A percentile compares a stretch with the other conserved stretches of the same genome.
phyloP scores from a whole-genome alignment of 352 stramenopile species.

The Globisporangium emineosum region DNA sequence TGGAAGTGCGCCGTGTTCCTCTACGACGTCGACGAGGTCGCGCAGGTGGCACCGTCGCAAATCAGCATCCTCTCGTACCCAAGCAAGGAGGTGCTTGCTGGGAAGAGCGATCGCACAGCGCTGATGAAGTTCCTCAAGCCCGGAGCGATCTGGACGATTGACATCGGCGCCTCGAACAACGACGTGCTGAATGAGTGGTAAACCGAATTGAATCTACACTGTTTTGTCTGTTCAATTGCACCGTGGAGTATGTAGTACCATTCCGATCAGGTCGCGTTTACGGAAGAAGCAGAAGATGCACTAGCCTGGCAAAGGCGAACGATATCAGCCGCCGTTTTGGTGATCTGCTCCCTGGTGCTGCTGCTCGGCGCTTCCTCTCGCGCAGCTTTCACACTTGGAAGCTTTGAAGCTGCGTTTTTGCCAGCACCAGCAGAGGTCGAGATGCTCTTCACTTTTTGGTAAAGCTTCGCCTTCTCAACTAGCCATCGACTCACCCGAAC shows the following conservation, averaged over 20 bases:
- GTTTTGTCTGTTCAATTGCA: background rate
- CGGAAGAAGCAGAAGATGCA: conserved; percentile 2
- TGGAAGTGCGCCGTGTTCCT: conserved; percentile 84
- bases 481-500: conserved; percentile 33
- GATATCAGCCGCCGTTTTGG: conserved; percentile 47
- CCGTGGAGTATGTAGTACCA: background rate
- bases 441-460: conserved; percentile 24
- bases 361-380: conserved; percentile 6
- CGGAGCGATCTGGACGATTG: conserved; percentile 74
- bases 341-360: conserved; percentile 36
- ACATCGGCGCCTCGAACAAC: conserved; percentile 72
- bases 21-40: conserved; percentile 80
- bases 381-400: background rate
- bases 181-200: conserved; percentile 63
- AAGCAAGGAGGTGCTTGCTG: conserved; percentile 56
- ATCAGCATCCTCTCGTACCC: conserved; percentile 78
- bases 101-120: conserved; percentile 60
- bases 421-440: background rate
- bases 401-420: background rate
- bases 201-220: conserved; percentile 10
- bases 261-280: background rate
- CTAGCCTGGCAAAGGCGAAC: conserved; percentile 22
- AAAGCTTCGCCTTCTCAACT: conserved; percentile 19
- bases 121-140: conserved; percentile 81
- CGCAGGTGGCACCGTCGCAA: conserved; percentile 72